These are phyloP conservation scores for Artemisia annua DNA, from an alignment of 129 eudicot genomes.

Conservation along the genomic window DNA sequence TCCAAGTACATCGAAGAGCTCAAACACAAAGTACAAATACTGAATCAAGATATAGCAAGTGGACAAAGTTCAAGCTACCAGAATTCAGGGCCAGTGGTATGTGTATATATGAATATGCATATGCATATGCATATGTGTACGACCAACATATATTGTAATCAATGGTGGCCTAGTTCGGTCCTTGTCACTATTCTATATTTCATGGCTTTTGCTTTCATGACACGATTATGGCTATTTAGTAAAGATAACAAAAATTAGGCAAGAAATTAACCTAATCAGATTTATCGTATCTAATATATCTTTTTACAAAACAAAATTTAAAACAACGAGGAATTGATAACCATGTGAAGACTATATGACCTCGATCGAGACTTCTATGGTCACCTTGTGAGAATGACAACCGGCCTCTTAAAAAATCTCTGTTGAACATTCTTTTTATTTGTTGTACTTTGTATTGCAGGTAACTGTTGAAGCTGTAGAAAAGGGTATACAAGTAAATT, in stretches of 20 bases:
- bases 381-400: not conserved
- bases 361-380: too few relatives aligned
- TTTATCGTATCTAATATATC: too few relatives aligned
- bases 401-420: not conserved
- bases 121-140: not conserved
- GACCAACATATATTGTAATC: not conserved
- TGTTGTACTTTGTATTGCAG: constrained; percentile 32
- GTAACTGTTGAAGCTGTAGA: constrained; percentile 91
- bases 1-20: constrained; percentile 83
- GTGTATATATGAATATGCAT: not conserved
- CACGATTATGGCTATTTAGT: constrained; percentile 15
- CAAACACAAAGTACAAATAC: constrained; percentile 72
- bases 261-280: too few relatives aligned
- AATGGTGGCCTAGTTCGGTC: constrained; percentile 21
- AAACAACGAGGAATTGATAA: too few relatives aligned
- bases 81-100: constrained; percentile 63
- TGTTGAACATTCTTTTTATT: not conserved
- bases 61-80: constrained; percentile 46
- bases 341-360: too few relatives aligned
- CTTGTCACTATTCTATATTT: constrained; percentile 13
- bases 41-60: constrained; percentile 62
- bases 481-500: constrained; percentile 74
- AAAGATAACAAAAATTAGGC: constrained; percentile 5
- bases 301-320: too few relatives aligned
- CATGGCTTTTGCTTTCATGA: constrained; percentile 18